Evolutionary conservation across 352 stramenopile species (phyloP), one percentile per base, ranked within the genome.

Genomic region (Phytophthora sp.): DNA sequence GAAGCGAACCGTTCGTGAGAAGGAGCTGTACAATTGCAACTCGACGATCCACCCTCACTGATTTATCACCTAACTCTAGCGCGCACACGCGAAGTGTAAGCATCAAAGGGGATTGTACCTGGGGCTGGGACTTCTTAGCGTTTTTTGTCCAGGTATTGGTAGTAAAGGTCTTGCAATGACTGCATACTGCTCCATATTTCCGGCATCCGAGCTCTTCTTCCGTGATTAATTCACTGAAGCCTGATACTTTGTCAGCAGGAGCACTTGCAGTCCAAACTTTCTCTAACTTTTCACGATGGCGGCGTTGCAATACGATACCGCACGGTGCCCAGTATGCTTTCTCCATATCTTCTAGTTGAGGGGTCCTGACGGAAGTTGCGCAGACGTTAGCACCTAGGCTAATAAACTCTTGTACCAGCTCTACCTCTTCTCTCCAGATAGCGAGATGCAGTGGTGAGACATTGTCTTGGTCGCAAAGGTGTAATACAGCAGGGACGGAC

Each of bases 301-400:
- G 55, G 18, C 23, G 64, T 33, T 80, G 73, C 36, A 77, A 76
- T 5, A 76, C 20, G n/a, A 66, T 55, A 3, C 66, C 72, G 47
- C 81, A 90, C 0, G 79, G 79, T 7, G 79, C 79, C 81, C 81
- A 90, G 3, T 35, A 0, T 0, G 79, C 74, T 60, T 79, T 82
- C 1, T 49, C 24, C 1, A 24, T n/a, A 3, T 67, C 7, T 57
- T 49, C 35, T 36, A 15, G 15, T 4, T 21, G 12, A 23, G 2
- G 11, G 39, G 20, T 44, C 16, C 0, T 9, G 8, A 7, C n/a
- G 16, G 42, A 46, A 38, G 27, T 20, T 12, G 3, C 57, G 38
- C 77, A 76, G 13, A 82, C 55, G 55, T 60, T 74, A 5, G 79
- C 81, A 24, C 83, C 83, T 3, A 86, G 49, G 2, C 30, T 30